Evolutionary conservation across 1,284 basidiomycete species (phyloP).

Genomic region (Paramarasmius palmivorus): DNA sequence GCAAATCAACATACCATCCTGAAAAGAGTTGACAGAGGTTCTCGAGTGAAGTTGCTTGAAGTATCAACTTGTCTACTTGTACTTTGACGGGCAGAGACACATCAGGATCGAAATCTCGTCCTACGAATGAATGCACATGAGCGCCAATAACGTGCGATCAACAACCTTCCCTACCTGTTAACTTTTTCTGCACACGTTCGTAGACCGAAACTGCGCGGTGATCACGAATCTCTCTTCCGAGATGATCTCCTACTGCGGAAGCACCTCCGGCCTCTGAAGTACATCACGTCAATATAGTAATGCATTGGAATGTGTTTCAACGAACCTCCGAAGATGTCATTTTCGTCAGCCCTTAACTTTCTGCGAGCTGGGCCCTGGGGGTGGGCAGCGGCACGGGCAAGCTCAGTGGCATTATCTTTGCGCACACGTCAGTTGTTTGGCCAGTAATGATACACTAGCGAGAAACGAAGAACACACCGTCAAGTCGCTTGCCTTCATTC

Average conservation of each 20-base stretch:
- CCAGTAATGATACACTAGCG: slow-evolving; percentile 2
- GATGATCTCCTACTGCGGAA: slow-evolving; percentile 37
- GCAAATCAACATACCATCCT: slow-evolving; percentile 68
- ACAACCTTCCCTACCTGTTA: slow-evolving; percentile 64
- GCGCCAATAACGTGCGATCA: slow-evolving; percentile 1
- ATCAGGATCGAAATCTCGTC: slow-evolving; percentile 89
- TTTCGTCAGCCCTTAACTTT: slow-evolving; percentile 79
- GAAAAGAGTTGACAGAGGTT: slow-evolving; percentile 96
- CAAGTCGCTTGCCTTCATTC: slow-evolving; percentile 64
- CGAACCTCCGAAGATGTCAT: slow-evolving; percentile 78
- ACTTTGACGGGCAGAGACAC: slow-evolving; percentile 68
- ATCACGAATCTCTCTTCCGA: slow-evolving; percentile 81
- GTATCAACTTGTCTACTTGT: slow-evolving; percentile 90
- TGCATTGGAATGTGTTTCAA: slow-evolving; percentile 3
- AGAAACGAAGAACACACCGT: slow-evolving; percentile 48
- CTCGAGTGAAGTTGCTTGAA: slow-evolving; percentile 88
- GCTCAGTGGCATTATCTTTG: slow-evolving; percentile 57
- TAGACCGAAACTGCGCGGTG: slow-evolving; percentile 88
- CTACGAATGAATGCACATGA: slow-evolving; percentile 35
- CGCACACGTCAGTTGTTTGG: slow-evolving; percentile 41
- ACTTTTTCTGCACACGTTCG: slow-evolving; percentile 90
- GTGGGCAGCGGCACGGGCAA: slow-evolving; percentile 68
- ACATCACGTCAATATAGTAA: slow-evolving; percentile 8
- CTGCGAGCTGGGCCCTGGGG: slow-evolving; percentile 68
- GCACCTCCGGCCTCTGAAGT: slow-evolving; percentile 53